Percentiles rank a stretch among this genome's conserved stretches.
Conservation (phyloP, 768 basidiomycete species). For the Pisolithus albus region DNA sequence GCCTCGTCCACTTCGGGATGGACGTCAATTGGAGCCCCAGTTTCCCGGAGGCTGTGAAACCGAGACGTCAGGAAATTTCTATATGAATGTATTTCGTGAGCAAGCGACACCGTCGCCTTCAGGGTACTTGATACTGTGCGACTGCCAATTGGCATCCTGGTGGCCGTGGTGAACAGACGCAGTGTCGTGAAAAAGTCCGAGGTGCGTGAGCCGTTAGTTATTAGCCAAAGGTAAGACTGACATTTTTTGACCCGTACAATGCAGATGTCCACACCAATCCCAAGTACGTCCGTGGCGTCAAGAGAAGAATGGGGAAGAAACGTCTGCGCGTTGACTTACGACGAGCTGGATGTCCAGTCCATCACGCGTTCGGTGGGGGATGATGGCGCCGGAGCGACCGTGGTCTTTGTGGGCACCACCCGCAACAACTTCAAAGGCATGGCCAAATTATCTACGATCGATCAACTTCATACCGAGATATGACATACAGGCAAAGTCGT, state of each 20-base stretch:
- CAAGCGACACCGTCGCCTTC: constrained; percentile 2
- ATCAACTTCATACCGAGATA: constrained; percentile 7
- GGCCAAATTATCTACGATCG: not conserved
- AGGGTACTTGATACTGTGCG: not conserved
- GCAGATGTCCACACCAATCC: constrained; percentile 14
- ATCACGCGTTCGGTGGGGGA: constrained; percentile 60
- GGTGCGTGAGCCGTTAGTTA: not conserved
- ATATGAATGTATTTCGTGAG: not conserved
- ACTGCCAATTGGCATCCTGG: not conserved
- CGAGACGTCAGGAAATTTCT: constrained; percentile 2
- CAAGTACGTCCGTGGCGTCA: constrained; percentile 21
- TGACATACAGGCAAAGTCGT: constrained; percentile 53
- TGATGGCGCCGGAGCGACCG: constrained; percentile 63
- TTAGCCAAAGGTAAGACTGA: no score
- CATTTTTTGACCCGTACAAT: not conserved
- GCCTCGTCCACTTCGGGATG: constrained; percentile 84
- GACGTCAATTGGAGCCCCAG: constrained; percentile 48
- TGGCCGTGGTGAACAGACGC: no score
- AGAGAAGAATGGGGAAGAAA: constrained; percentile 19
- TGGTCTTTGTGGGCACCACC: constrained; percentile 79
- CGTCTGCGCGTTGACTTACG: constrained; percentile 51
- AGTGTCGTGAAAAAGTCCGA: not conserved
- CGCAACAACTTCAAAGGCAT: constrained; percentile 79
- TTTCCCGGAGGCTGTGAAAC: not conserved
- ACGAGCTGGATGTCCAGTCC: constrained; percentile 45